Base-by-base conservation (phyloP, 495 filamentous ascomycete genomes). In the Tetracladium setigerum region DNA sequence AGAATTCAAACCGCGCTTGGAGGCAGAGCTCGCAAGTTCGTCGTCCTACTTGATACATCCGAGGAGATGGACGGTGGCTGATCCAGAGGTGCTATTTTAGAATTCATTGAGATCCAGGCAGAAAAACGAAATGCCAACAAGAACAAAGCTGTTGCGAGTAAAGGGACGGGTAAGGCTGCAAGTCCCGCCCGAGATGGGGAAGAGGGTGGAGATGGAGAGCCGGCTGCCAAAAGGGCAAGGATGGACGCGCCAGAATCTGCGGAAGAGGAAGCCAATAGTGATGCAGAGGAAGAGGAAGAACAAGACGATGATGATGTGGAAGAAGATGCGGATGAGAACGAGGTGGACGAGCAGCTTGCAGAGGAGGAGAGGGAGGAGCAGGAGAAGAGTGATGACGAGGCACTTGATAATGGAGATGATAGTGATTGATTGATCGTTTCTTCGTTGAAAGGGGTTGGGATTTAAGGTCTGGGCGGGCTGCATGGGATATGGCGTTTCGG, bases 61-160 rank as follows among this genome's bases (percentile, higher is more conserved):
- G 72, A 65, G 19, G 24, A 12, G 15, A n/a, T 27, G 2, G 12
- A 5, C 36, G 63, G 65, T 63, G n/a, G 31, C 46, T 48, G 32
- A 48, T 33, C 38, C 13, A 27, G 4, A 2, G 10, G 43, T 16
- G 13, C 14, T 30, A 13, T 30, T 2, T 40, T 35, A 59, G 56
- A 53, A 30, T 84, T 76, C 63, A 80, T 70, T 22, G 77, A 80
- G 46, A 70, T 79, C 44, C 78, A 81, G 55, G 73, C 74, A 22
- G 78, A 80, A 44, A 86, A 85, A 66, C 68, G 81, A 54, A 79
- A 76, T 62, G 68, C 66, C 5, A 75, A 74, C 52, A 55, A 71
- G 17, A 65, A 68, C 34, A 81, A 81, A 30, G 37, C 36, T 5
- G 49, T 46, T 15, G 54, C 41, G 19, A 46, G 50, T 34, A 55